Base-by-base conservation (phyloP, 2,329 filamentous ascomycete genomes). In the Geosmithia flava region DNA sequence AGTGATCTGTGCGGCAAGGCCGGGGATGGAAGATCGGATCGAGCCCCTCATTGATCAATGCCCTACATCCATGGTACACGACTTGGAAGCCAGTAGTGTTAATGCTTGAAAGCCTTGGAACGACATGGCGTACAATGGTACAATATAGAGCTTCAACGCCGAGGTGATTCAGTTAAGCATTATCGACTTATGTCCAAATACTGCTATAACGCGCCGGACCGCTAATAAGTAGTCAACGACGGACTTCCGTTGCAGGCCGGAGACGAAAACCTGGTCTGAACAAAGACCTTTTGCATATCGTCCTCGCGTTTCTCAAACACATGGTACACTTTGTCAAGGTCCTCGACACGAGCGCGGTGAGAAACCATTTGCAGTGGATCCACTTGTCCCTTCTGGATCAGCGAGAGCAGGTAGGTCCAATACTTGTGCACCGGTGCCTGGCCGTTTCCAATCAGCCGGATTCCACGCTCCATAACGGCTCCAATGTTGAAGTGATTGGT, bases 401-500 rank as follows among this genome's bases (percentile, higher is more conserved):
- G 68, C 52, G 76, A 67, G 44, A 93, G 70, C n/a, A 94, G 70
- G 3, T 85, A 76, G 20, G 87, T 72, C 88, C 87, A 94, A 68
- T 94, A 93, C 57, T 82, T 78, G 57, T 91, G 86, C 0, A 94
- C 86, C 0, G 87, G 87, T 0, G 76, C 76, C 55, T 81, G 78
- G 1, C 77, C 77, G 55, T 80, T 80, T 17, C 78, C 78, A 42
- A 80, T 89, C 43, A 95, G 75, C 1, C 85, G 81, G 54, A 94
- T 80, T n/a, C 87, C 87, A 30, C 85, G 81, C 66, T 94, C 80
- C 87, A 94, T 94, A 15, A 94, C 60, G 0, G 85, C 81, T 10
- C 88, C 87, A 55, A 91, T 81, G 65, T 87, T 87, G 71, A 91
- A 87, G 62, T 87, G 83, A 64, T 88, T 89, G 20, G 83, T 87